Evolutionary conservation across 164 flowering plant genomes (phyloP), one percentile per base, ranked within the genome.

Genomic region (Annona cherimola): DNA sequence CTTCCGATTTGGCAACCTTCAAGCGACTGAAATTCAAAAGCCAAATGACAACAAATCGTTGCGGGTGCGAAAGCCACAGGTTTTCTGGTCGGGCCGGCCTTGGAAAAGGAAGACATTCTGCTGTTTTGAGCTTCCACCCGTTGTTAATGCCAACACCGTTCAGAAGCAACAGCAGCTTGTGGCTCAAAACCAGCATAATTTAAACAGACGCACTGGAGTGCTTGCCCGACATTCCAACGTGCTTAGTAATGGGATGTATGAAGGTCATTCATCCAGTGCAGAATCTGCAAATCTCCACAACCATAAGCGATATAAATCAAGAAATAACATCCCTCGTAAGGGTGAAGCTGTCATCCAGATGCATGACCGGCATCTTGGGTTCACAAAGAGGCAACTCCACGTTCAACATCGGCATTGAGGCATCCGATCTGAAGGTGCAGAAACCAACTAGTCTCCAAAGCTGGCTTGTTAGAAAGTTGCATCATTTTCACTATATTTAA

Each of bases 381-480:
- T 93, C 74, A 95, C 97, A 4, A 93, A 93, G 78, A 94, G 91
- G 79, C 99, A 95, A 74, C 86, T 90, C 69, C 98, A 93, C 86
- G 98, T 93, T 69, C 92, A 75, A 95, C 91, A 73, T 80, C 91
- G 55, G 99, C 97, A 73, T 93, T 95, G 80, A 88, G 97, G 79
- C 90, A 96, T 16, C 69, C 93, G 67, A 96, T 16, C 69, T 95
- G 67, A 95, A 95, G 98, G 99, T 93, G 43, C 71, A 74, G 19
- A 68, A 69, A 19, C 68, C 61, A 44, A 20, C 2, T 3, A 50
- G 9, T 50, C 57, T 16, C 57, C 57, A 7, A 50, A 50, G 57
- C 14, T 50, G 57, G 57, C 57, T 50, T 50, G 14, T 50, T 16
- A 50, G 50, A 45, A 45, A 45, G 18, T 11, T 50, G 57, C 14